These are phyloP conservation scores for Symbiodinium pilosum DNA, from an alignment of 73 alveolate species.

Conservation along the genomic window DNA sequence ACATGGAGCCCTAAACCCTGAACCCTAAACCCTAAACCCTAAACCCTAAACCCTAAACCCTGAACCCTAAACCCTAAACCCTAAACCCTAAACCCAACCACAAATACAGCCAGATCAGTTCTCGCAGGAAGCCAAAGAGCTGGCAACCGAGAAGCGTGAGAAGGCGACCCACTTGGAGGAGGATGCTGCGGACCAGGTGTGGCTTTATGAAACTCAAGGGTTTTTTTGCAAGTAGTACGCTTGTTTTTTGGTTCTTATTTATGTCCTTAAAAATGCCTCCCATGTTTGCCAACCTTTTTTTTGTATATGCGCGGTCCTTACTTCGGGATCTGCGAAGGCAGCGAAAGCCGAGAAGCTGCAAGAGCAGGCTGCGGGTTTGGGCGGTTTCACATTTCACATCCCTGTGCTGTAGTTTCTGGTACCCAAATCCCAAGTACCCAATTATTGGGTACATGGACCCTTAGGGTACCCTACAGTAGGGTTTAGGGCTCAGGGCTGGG, in stretches of 20 bases:
- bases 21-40: neutral
- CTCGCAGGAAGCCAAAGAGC: conserved; percentile 68
- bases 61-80: neutral
- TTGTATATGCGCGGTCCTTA: neutral
- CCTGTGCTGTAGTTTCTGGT: no score
- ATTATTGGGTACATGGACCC: no score
- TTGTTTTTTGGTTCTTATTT: neutral
- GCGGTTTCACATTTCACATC: no score
- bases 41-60: neutral
- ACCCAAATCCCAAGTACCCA: no score
- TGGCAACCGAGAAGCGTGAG: conserved; percentile 19
- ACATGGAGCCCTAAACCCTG: no score
- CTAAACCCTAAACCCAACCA: neutral
- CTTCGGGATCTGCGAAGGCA: neutral
- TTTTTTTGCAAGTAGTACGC: no score
- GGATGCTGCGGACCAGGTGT: conserved; percentile 31
- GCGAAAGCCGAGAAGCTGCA: conserved; percentile 2
- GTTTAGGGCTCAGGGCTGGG: no score
- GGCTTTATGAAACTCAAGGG: no score
- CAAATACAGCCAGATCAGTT: neutral
- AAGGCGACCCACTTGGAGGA: conserved; percentile 1
- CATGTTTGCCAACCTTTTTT: neutral
- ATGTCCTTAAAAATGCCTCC: neutral
- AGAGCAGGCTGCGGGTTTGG: neutral
- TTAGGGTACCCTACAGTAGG: no score